Conservation (phyloP, 768 basidiomycete genomes). For the Auricularia cornea region DNA sequence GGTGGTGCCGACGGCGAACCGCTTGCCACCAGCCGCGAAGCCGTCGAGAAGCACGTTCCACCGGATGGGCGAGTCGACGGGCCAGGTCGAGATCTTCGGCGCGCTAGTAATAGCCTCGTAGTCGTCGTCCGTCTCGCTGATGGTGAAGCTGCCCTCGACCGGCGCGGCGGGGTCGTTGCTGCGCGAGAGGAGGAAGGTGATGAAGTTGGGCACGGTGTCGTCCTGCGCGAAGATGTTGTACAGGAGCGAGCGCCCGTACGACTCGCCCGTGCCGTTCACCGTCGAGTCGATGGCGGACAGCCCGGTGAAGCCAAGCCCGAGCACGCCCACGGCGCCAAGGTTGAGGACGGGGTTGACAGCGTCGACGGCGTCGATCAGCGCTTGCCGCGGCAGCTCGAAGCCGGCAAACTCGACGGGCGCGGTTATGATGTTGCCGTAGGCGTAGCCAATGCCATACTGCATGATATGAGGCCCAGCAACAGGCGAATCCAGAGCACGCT, state of each 20-base stretch:
- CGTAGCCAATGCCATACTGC: slow-evolving; percentile 80
- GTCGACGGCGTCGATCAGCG: slow-evolving; percentile 52
- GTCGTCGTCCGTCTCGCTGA: slow-evolving; percentile 61
- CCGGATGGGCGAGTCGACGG: slow-evolving; percentile 47
- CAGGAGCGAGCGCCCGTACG: slow-evolving; percentile 57
- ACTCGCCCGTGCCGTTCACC: slow-evolving; percentile 47
- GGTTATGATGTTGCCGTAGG: slow-evolving; percentile 53
- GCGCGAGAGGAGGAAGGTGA: slow-evolving; percentile 67
- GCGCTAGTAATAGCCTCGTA: slow-evolving; percentile 54
- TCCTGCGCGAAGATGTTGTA: slow-evolving; percentile 70
- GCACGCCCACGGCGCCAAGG: slow-evolving; percentile 64
- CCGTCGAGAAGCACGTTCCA: slow-evolving; percentile 77
- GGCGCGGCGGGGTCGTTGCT: slow-evolving; percentile 42
- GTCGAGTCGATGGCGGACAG: slow-evolving; percentile 63
- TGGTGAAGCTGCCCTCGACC: slow-evolving; percentile 59
- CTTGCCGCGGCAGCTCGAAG: slow-evolving; percentile 58
- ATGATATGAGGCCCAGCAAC: too few species aligned
- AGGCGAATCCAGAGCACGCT: too few species aligned
- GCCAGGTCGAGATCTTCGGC: slow-evolving; percentile 65
- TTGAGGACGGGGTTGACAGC: slow-evolving; percentile 67
- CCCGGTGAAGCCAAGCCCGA: slow-evolving; percentile 70
- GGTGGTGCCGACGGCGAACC: slow-evolving; percentile 43
- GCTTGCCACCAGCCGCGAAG: slow-evolving; percentile 48
- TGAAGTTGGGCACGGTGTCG: slow-evolving; percentile 66
- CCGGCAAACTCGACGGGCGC: slow-evolving; percentile 61